Percentiles rank a stretch among this genome's conserved stretches.
Evolutionary conservation across 176 grass and related monocot genomes (phyloP).

Genomic region (Aegilops umbellulata): DNA sequence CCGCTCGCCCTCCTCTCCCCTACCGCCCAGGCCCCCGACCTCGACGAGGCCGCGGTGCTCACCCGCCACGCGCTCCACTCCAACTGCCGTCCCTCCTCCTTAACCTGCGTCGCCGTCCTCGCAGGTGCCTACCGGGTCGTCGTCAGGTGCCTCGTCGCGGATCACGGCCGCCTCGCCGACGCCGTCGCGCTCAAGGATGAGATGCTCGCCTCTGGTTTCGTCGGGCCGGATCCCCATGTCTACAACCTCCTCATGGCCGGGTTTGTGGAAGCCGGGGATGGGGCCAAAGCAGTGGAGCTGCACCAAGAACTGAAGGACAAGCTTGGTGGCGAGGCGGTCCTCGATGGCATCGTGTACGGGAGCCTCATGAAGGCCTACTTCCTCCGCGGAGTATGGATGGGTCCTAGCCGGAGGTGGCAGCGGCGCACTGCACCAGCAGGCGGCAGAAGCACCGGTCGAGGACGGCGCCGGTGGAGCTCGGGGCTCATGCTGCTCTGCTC

Average conservation of each 20-base stretch:
- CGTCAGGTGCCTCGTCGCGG: constrained; percentile 50
- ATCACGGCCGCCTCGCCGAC: constrained; percentile 55
- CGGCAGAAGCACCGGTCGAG: no score
- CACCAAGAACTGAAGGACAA: constrained; percentile 63
- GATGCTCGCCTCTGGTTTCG: constrained; percentile 63
- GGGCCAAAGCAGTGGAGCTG: constrained; percentile 48
- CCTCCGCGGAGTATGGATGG: no score
- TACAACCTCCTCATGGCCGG: constrained; percentile 71
- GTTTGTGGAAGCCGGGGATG: constrained; percentile 34
- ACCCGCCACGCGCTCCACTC: constrained; percentile 93
- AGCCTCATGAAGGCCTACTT: constrained; percentile 85
- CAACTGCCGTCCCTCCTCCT: constrained; percentile 83
- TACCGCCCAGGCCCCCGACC: no score
- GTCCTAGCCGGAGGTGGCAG: no score
- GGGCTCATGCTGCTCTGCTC: no score
- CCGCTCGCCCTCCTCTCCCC: no score
- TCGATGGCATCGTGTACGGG: constrained; percentile 67
- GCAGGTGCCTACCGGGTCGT: constrained; percentile 73
- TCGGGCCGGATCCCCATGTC: constrained; percentile 65
- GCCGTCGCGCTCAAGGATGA: constrained; percentile 69
- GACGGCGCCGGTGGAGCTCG: no score
- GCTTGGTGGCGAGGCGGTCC: constrained; percentile 42
- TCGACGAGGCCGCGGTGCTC: no score
- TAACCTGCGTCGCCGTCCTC: constrained; percentile 73
- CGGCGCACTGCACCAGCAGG: no score